Conservation (phyloP, 352 stramenopile genomes). For the Pythium periplocum region DNA sequence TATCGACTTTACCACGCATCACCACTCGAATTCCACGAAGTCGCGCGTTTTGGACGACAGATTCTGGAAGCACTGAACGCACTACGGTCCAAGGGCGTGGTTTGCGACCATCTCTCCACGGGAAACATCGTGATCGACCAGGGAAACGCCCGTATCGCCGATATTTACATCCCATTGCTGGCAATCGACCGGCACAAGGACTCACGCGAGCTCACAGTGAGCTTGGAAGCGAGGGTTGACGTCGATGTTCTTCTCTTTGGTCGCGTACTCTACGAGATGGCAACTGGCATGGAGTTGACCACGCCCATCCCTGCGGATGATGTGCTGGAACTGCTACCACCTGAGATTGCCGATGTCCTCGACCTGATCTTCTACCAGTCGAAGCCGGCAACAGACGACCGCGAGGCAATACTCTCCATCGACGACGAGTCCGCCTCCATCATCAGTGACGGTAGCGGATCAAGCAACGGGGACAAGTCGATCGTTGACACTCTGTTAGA, state of each 20-base stretch:
- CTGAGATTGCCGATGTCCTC: constrained; percentile 56
- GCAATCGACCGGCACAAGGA: constrained; percentile 50
- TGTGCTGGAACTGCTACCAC: constrained; percentile 43
- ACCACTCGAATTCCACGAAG: constrained; percentile 32
- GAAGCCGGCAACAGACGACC: background rate
- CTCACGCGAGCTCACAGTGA: constrained; percentile 50
- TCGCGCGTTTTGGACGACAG: constrained; percentile 56
- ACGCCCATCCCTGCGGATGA: constrained; percentile 32
- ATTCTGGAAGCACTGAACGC: constrained; percentile 52
- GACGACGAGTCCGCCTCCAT: constrained; percentile 5
- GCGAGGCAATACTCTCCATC: background rate
- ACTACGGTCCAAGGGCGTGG: constrained; percentile 49
- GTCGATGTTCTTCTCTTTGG: constrained; percentile 69
- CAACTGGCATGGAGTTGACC: constrained; percentile 50
- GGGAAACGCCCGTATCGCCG: constrained; percentile 45
- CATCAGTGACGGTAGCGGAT: background rate
- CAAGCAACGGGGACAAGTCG: background rate
- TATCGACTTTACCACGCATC: constrained; percentile 36
- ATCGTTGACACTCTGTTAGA: constrained; percentile 28
- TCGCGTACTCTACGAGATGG: constrained; percentile 76
- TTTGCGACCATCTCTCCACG: constrained; percentile 63
- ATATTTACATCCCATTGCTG: constrained; percentile 63
- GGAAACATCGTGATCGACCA: constrained; percentile 64
- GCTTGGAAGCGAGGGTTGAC: constrained; percentile 57
- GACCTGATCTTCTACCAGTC: constrained; percentile 44